Percentiles rank a stretch among this genome's conserved stretches.
Conservation (phyloP, 352 stramenopile genomes). For the Aphanomyces euteiches region DNA sequence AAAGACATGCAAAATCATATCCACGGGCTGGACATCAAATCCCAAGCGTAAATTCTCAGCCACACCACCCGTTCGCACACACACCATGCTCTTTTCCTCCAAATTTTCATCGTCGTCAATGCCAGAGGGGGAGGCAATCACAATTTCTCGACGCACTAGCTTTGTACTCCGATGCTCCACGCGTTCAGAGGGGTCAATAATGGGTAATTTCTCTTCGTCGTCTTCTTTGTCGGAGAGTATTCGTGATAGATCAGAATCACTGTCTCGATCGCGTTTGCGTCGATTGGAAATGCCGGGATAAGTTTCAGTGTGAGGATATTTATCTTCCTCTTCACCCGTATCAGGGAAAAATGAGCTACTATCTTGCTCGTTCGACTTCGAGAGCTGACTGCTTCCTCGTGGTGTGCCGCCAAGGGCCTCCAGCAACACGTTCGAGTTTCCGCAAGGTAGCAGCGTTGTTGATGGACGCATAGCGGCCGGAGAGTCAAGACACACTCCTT, state of each 20-base stretch:
- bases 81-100: conserved; percentile 29
- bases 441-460: background rate
- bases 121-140: conserved; percentile 72
- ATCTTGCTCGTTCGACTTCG: background rate
- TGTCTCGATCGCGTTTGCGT: conserved; percentile 23
- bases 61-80: conserved; percentile 33
- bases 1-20: conserved; percentile 86
- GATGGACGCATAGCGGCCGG: background rate
- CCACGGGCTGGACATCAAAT: conserved; percentile 80
- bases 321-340: background rate
- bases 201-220: conserved; percentile 70
- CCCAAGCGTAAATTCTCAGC: conserved; percentile 45
- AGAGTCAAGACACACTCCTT: background rate
- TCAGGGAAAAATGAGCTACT: background rate
- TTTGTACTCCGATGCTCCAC: conserved; percentile 82
- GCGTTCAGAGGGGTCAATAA: conserved; percentile 78
- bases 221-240: conserved; percentile 1
- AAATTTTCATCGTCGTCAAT: conserved; percentile 48
- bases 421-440: conserved; percentile 19
- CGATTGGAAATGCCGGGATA: background rate
- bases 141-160: conserved; percentile 75
- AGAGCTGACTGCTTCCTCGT: conserved; percentile 5
- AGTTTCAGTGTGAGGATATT: background rate
- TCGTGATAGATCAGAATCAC: conserved; percentile 3
- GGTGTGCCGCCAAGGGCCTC: conserved; percentile 10